Evolutionary conservation across 2,329 filamentous ascomycete species (phyloP), one percentile per base, ranked within the genome.

Genomic region (Ceratocystis variospora): DNA sequence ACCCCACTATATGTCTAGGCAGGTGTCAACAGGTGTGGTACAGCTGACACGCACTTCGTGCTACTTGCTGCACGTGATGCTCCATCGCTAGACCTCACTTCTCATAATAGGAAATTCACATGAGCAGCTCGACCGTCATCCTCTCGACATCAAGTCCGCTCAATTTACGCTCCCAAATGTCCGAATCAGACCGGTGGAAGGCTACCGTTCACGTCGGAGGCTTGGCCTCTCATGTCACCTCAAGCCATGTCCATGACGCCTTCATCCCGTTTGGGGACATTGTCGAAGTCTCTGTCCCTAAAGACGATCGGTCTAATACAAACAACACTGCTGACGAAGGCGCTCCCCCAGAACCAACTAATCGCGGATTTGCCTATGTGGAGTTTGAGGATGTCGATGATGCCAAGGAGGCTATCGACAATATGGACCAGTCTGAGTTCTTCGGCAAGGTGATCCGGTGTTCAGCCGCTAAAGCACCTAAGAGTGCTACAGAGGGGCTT

Each of bases 201-300:
- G 86, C 89, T 59, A 99, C 94, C 10, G 82, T 99, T 69, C 95
- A 95, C 74, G 89, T 99, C 63, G 92, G 92, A 69, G 93, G 93
- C 41, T 84, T 99, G 63, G 87, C 94, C 70, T 84, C 87, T 69
- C 81, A 85, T 63, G 91, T 96, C 67, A 93, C 87, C 12, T 79
- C 80, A 46, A 82, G 84, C 68, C 89, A 87, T 68, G 80, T 99
- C 61, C 87, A 91, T 72, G 90, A 95, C 72, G 92, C 92, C 66
- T 99, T 99, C 77, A 84, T 99, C 67, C 94, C 95, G 0, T 99
- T 99, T 75, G 94, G 95, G 73, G 93, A 96, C 75, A 93, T 99
- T 69, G 86, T 89, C 70, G 91, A 96, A 74, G 87, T 99, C 70
- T 88, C 90, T 62, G 79, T 99, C 17, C 94, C 94, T 22, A 95